Base-by-base conservation (phyloP, 148 eudicot species). In the Heliamphora exappendiculata region DNA sequence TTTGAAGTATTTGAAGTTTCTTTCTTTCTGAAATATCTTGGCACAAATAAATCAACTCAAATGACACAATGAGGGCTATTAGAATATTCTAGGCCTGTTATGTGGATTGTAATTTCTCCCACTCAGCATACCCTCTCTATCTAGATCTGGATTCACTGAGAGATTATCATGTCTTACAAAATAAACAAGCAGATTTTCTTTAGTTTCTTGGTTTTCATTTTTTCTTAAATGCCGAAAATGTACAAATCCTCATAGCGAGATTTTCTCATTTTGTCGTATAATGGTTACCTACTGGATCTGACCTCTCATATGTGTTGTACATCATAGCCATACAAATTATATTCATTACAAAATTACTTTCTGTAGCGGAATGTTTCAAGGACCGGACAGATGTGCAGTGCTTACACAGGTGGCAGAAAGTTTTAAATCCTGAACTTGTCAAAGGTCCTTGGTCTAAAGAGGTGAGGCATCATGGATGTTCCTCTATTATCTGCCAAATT, bases 361-460 rank as follows among this genome's bases (percentile, higher is more conserved):
- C 73, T 86, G 75, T 82, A 94, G 98, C 98, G 75, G 98, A 94
- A 79, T 91, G 95, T 82, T 94, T 91, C 83, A 90, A 90, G 85
- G 95, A 94, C 57, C 84, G 98, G 82, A 91, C 97, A 76, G 98
- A 94, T 81, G 98, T 94, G 55, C 98, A 94, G 74, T 94, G 98
- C 87, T 85, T 91, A 64, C 98, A 94, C 81, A 88, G 98, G 81
- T 94, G 98, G 98, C 98, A 94, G 85, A 94, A 94, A 78, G 98
- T 94, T 77, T 85, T 94, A 50, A 90, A 94, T 84, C 98, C 98
- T 31, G 98, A 91, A 76, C 98, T 94, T 76, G 82, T 94, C 71
- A 94, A 94, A 87, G 98, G 98, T 70, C 98, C 98, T 79, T 94
- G 98, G 98, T 89, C 97, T 65, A 94, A 94, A 89, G 95, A 91